Conservation (phyloP, 2,329 filamentous ascomycete species). For the Fragosphaeria purpurea region DNA sequence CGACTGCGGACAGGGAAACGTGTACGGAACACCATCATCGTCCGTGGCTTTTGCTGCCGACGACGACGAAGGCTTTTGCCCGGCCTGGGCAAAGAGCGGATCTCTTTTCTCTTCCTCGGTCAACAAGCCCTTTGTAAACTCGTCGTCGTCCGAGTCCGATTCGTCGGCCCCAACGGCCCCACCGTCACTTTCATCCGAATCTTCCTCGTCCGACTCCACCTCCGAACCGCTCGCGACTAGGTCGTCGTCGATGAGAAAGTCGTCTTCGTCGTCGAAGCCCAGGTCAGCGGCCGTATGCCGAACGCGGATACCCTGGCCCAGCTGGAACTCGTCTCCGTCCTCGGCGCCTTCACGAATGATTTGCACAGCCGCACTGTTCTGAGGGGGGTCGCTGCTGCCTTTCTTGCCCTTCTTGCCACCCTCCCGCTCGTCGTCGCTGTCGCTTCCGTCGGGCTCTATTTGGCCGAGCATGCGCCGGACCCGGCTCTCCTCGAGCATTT, state of each 20-base stretch:
- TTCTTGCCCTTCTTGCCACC: constrained; percentile 53
- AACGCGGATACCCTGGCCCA: constrained; percentile 49
- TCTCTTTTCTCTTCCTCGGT: constrained; percentile 47
- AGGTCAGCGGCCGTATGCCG: constrained; percentile 50
- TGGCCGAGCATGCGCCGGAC: constrained; percentile 81
- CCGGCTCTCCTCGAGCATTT: constrained; percentile 73
- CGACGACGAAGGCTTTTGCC: constrained; percentile 1
- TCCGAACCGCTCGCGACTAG: constrained; percentile 74
- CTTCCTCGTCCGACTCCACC: constrained; percentile 45
- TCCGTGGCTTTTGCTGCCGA: constrained; percentile 20
- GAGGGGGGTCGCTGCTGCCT: constrained; percentile 45
- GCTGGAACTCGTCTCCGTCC: constrained; percentile 47
- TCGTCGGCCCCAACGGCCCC: constrained; percentile 48
- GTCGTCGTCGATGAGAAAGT: constrained; percentile 84
- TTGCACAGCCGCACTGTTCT: neutral
- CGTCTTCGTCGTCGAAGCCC: constrained; percentile 85
- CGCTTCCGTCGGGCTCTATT: constrained; percentile 55
- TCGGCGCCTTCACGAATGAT: constrained; percentile 27
- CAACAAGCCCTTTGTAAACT: constrained; percentile 62
- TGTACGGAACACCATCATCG: constrained; percentile 60
- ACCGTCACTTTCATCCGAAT: constrained; percentile 25
- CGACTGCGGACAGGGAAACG: constrained; percentile 73
- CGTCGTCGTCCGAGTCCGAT: constrained; percentile 45
- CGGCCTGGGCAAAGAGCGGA: constrained; percentile 39
- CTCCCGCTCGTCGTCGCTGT: constrained; percentile 36